These are phyloP conservation scores for Platanthera zijinensis DNA, from an alignment of 106 monocot species.

Conservation along the genomic window DNA sequence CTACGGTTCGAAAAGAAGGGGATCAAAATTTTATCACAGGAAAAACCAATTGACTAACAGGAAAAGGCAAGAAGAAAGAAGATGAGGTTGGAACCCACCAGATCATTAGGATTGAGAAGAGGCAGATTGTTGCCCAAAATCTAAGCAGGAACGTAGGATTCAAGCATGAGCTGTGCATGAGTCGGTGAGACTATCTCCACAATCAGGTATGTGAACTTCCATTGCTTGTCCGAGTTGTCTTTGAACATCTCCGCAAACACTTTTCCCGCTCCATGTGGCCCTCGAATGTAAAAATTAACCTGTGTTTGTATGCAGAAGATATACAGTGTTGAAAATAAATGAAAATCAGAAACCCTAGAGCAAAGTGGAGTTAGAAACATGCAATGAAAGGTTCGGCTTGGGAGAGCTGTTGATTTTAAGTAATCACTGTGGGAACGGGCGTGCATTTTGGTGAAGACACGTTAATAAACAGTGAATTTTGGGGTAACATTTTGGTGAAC, in stretches of 20 bases:
- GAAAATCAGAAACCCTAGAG: too few species aligned
- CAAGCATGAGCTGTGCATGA: constrained; percentile 65
- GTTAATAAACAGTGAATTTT: too few species aligned
- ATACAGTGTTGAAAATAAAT: too few species aligned
- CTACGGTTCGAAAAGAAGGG: background rate
- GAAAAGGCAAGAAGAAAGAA: background rate
- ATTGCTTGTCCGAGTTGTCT: constrained; percentile 53
- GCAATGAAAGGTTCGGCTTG: too few species aligned
- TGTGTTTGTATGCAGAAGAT: constrained; percentile 5
- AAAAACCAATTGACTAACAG: background rate
- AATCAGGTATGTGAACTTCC: constrained; percentile 93
- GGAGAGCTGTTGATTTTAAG: too few species aligned
- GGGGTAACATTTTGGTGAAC: too few species aligned
- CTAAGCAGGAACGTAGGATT: constrained; percentile 95
- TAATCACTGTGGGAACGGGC: too few species aligned
- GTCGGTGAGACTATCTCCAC: constrained; percentile 82
- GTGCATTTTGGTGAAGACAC: too few species aligned
- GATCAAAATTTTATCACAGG: background rate
- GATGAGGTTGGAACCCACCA: background rate
- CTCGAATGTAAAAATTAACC: constrained; percentile 87
- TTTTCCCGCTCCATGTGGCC: constrained; percentile 83
- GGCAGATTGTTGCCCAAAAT: background rate
- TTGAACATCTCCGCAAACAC: constrained; percentile 93
- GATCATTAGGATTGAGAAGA: background rate
- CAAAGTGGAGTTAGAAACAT: too few species aligned